Evolutionary conservation across 2,329 filamentous ascomycete genomes (phyloP).

Genomic region (Ophiostoma australiae): DNA sequence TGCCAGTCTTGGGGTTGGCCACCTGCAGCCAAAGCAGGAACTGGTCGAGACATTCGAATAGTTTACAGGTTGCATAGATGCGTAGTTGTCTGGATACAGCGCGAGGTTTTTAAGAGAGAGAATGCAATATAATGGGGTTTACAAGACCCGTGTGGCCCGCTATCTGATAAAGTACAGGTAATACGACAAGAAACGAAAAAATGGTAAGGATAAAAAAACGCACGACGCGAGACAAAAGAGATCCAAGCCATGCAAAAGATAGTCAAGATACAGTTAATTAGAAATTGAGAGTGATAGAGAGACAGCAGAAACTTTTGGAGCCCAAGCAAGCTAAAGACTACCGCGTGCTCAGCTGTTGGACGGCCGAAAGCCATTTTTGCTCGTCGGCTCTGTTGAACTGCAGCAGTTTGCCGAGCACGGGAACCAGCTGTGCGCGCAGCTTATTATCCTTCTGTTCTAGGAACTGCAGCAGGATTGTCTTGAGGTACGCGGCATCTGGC

Average conservation of each 20-base stretch:
- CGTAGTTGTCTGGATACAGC: not conserved
- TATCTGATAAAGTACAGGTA: not conserved
- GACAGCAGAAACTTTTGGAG: not conserved
- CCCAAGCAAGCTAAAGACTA: not conserved
- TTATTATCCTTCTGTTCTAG: constrained; percentile 75
- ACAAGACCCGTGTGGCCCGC: constrained; percentile 1
- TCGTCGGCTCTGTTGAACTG: constrained; percentile 71
- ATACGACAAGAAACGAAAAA: not conserved
- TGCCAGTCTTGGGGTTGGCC: constrained; percentile 41
- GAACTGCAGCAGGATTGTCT: constrained; percentile 77
- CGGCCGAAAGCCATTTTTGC: constrained; percentile 78
- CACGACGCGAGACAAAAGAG: not conserved
- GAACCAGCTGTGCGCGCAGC: constrained; percentile 69
- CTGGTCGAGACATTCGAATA: constrained; percentile 19
- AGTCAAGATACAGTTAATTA: not conserved
- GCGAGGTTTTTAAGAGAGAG: not conserved
- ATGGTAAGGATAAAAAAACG: not conserved
- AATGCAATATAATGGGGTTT: not conserved
- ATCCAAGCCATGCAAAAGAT: constrained; percentile 11
- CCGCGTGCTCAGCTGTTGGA: constrained; percentile 46
- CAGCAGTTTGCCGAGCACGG: constrained; percentile 69
- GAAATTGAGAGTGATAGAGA: not conserved
- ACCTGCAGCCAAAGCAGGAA: constrained; percentile 13
- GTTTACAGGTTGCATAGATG: not conserved
- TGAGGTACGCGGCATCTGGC: constrained; percentile 62